A percentile compares a stretch with the other conserved stretches of the same genome.
phyloP scores from a whole-genome alignment of 768 basidiomycete species.

The Mycena metata region DNA sequence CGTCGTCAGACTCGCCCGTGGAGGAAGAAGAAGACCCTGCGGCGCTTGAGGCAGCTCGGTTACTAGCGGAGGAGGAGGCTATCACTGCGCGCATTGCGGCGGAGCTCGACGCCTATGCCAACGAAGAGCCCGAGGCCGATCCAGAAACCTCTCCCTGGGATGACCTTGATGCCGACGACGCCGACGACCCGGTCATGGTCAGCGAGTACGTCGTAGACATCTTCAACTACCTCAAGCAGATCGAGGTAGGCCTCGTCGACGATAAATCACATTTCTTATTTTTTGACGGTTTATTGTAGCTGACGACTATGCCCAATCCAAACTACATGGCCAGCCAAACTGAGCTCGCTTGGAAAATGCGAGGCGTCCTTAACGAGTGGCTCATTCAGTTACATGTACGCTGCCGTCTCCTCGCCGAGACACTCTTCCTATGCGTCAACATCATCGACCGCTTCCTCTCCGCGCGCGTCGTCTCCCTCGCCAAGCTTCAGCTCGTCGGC shows the following conservation, averaged over 20 bases:
- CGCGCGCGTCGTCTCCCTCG: constrained; percentile 84
- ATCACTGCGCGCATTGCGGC: constrained; percentile 58
- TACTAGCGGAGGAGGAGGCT: constrained; percentile 61
- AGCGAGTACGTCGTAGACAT: constrained; percentile 96
- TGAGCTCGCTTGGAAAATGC: constrained; percentile 97
- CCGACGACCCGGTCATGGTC: constrained; percentile 96
- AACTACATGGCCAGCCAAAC: constrained; percentile 96
- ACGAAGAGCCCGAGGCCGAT: constrained; percentile 71
- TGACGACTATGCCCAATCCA: constrained; percentile 88
- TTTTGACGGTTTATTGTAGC: constrained; percentile 52
- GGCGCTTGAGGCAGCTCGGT: constrained; percentile 50
- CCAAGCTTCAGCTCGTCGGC: constrained; percentile 96
- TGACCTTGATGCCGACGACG: constrained; percentile 93
- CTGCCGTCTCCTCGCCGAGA: constrained; percentile 94
- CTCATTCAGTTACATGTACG: constrained; percentile 94
- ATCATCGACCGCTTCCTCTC: constrained; percentile 90
- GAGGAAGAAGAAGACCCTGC: constrained; percentile 51
- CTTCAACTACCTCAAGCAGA: constrained; percentile 89
- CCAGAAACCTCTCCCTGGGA: constrained; percentile 82
- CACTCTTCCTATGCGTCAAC: constrained; percentile 94
- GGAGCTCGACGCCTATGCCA: constrained; percentile 64
- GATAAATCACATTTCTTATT: not conserved
- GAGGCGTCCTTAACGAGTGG: constrained; percentile 96
- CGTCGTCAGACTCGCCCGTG: constrained; percentile 74
- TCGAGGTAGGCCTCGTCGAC: constrained; percentile 73